Conservation (phyloP, 2,329 filamentous ascomycete species). For the Fusarium redolens region DNA sequence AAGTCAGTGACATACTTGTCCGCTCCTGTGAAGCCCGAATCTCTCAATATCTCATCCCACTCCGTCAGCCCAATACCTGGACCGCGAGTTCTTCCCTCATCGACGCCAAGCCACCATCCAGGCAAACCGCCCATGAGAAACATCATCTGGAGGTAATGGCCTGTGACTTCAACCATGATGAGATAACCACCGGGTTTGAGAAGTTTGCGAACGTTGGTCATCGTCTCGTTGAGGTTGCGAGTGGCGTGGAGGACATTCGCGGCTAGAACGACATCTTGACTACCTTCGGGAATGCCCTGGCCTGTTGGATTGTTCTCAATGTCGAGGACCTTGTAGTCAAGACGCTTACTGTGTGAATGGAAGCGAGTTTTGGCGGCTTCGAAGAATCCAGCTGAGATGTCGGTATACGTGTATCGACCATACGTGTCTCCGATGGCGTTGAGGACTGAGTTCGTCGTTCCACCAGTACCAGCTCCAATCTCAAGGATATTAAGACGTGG, state of each 20-base stretch:
- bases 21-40: background rate
- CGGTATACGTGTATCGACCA: background rate
- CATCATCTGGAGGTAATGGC: background rate
- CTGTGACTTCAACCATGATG: background rate
- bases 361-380: background rate
- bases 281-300: background rate
- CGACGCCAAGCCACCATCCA: conserved; percentile 14
- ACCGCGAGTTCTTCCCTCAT: background rate
- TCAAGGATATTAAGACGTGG: background rate
- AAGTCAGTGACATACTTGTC: conserved; percentile 2
- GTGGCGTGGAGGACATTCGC: background rate
- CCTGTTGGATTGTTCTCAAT: background rate
- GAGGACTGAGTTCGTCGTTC: background rate
- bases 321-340: background rate
- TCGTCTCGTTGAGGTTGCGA: background rate
- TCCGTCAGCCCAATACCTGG: background rate
- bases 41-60: background rate
- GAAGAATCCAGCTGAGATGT: conserved; percentile 6
- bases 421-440: background rate
- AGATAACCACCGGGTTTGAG: conserved; percentile 1
- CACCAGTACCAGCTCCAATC: background rate
- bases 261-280: background rate
- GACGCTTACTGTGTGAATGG: background rate
- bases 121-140: conserved; percentile 1
- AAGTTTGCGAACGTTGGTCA: background rate